phyloP scores from a whole-genome alignment of 176 grass and related monocot species.

The Rhynchospora breviuscula region DNA sequence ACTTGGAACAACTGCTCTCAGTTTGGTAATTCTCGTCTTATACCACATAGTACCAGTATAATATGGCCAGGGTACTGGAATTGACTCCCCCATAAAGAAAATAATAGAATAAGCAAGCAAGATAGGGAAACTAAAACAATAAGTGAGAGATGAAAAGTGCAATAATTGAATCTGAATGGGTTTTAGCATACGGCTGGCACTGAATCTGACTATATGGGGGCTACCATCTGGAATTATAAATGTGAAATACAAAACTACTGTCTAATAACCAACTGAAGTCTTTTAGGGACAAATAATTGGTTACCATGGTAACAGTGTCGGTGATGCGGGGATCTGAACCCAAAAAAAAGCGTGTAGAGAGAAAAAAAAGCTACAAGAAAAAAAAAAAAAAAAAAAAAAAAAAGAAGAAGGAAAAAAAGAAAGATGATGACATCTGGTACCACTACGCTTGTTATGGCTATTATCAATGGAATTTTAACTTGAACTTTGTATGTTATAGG shows the following conservation, averaged over 20 bases:
- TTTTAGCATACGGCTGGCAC: neutral
- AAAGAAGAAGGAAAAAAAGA: neutral
- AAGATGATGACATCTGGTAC: neutral
- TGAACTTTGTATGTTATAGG: slow-evolving; percentile 36
- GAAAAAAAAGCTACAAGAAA: no score
- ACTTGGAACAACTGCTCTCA: slow-evolving; percentile 95
- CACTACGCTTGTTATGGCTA: neutral
- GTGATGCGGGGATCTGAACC: neutral
- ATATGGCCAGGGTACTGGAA: neutral
- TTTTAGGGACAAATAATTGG: neutral
- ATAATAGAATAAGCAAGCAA: neutral
- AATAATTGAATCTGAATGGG: neutral
- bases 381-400: neutral
- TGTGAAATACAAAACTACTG: neutral
- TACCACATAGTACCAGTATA: neutral
- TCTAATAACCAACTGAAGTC: neutral
- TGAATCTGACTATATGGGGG: slow-evolving; percentile 9
- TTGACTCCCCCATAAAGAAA: neutral
- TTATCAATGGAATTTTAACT: neutral
- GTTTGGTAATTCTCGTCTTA: slow-evolving; percentile 59
- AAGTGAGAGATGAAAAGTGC: neutral
- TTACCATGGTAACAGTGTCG: neutral
- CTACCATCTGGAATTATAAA: neutral
- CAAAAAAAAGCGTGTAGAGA: neutral
- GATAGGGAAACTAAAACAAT: neutral